Conservation (phyloP, 441 rosid genomes). For the Arabidopsis hybrid region DNA sequence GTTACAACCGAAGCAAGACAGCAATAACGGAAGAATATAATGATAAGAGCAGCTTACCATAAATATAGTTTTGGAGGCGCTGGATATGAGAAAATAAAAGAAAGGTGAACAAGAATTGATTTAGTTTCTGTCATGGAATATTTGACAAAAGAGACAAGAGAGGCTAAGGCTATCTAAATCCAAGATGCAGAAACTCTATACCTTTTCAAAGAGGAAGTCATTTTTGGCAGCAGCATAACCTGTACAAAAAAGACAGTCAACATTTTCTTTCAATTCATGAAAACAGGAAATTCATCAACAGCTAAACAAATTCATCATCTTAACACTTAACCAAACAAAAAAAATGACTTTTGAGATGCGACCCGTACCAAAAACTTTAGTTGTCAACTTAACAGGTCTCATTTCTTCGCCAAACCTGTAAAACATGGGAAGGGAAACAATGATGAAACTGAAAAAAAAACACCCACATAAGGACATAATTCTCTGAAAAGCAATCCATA, state of each 20-base stretch:
- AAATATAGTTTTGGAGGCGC: conserved; percentile 97
- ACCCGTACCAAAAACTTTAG: conserved; percentile 84
- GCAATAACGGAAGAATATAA: conserved; percentile 30
- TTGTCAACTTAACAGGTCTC: conserved; percentile 98
- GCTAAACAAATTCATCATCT: conserved; percentile 30
- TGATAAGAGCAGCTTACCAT: conserved; percentile 65
- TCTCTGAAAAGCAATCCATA: conserved; percentile 21
- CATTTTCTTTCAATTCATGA: conserved; percentile 19
- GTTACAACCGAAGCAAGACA: conserved; percentile 33
- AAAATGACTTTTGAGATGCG: conserved; percentile 22
- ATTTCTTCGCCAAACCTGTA: conserved; percentile 99
- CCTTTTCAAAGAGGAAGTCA: conserved; percentile 98
- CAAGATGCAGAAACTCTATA: conserved; percentile 43
- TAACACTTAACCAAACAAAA: conserved; percentile 11
- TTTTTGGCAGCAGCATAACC: conserved; percentile 96
- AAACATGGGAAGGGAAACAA: conserved; percentile 37
- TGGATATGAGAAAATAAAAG: conserved; percentile 53
- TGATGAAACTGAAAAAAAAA: conserved; percentile 27
- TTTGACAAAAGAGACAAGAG: conserved; percentile 24
- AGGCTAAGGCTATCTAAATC: conserved; percentile 30
- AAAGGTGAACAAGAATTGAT: conserved; percentile 38
- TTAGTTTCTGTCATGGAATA: conserved; percentile 22
- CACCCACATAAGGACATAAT: conserved; percentile 27
- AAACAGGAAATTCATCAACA: conserved; percentile 23
- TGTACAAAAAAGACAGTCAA: conserved; percentile 44